Conservation (phyloP, 306 rosid genomes). For the Mimosa pudica region DNA sequence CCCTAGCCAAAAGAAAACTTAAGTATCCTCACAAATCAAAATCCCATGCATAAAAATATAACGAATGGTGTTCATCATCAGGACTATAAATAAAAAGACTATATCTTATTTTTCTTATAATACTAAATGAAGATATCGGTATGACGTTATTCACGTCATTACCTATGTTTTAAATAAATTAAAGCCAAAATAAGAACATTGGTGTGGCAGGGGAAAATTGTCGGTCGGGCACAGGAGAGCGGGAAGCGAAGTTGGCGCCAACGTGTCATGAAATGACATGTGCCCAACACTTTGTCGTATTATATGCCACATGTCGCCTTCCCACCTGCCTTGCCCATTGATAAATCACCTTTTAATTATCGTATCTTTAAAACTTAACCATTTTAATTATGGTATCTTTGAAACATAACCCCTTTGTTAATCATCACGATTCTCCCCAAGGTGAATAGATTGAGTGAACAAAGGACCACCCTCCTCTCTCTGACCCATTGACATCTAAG, state of each 20-base stretch:
- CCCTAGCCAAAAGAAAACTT: no score
- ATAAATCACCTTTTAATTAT: not conserved
- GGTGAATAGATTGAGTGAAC: not conserved
- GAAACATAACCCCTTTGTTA: not conserved
- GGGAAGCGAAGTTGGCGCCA: not conserved
- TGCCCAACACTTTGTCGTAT: not conserved
- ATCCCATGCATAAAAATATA: no score
- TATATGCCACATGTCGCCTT: not conserved
- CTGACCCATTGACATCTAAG: not conserved
- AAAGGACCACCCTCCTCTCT: not conserved
- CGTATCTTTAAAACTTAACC: conserved; percentile 1
- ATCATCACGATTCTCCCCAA: not conserved
- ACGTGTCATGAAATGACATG: not conserved
- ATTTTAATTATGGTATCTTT: not conserved
- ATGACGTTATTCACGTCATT: no score
- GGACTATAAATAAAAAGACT: no score
- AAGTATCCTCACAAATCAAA: no score
- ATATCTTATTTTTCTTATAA: no score
- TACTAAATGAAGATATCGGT: no score
- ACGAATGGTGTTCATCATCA: no score
- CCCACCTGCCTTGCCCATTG: not conserved
- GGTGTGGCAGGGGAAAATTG: not conserved
- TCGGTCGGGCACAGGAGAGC: not conserved
- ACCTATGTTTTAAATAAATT: not conserved
- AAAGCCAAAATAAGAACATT: not conserved